Evolutionary conservation across 2,329 filamentous ascomycete genomes (phyloP).

Genomic region (Cadophora sp.): DNA sequence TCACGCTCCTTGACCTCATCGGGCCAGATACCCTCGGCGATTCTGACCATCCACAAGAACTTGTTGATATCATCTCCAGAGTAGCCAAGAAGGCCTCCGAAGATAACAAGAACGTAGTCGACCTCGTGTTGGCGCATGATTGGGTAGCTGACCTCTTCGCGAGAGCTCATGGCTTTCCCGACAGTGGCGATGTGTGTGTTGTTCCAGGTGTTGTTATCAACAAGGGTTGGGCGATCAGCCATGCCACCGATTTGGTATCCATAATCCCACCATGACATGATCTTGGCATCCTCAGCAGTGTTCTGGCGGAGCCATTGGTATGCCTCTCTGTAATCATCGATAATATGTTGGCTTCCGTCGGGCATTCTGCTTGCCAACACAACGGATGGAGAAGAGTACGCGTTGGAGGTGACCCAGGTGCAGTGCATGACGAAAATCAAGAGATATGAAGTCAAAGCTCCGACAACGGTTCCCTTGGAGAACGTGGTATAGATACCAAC

Average conservation of each 20-base stretch:
- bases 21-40: conserved; percentile 99
- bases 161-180: conserved; percentile 97
- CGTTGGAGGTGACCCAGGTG: conserved; percentile 99
- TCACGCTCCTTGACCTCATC: conserved; percentile 97
- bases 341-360: conserved; percentile 96
- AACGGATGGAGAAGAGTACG: conserved; percentile 97
- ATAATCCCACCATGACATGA: conserved; percentile 99
- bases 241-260: conserved; percentile 99
- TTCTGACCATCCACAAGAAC: conserved; percentile 99
- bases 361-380: conserved; percentile 91
- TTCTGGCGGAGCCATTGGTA: conserved; percentile 99
- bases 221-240: conserved; percentile 94
- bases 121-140: conserved; percentile 99
- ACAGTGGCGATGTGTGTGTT: conserved; percentile 99
- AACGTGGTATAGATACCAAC: conserved; percentile 84
- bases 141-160: conserved; percentile 97
- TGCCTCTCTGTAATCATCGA: conserved; percentile 98
- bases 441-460: conserved; percentile 77
- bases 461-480: conserved; percentile 81
- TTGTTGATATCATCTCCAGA: conserved; percentile 99
- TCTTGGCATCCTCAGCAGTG: conserved; percentile 91
- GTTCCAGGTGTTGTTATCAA: conserved; percentile 99
- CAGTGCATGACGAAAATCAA: conserved; percentile 96
- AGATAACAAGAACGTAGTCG: conserved; percentile 97
- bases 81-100: conserved; percentile 94